Evolutionary conservation across 2,329 filamentous ascomycete genomes (phyloP).

Genomic region (Paraphoma sp.): DNA sequence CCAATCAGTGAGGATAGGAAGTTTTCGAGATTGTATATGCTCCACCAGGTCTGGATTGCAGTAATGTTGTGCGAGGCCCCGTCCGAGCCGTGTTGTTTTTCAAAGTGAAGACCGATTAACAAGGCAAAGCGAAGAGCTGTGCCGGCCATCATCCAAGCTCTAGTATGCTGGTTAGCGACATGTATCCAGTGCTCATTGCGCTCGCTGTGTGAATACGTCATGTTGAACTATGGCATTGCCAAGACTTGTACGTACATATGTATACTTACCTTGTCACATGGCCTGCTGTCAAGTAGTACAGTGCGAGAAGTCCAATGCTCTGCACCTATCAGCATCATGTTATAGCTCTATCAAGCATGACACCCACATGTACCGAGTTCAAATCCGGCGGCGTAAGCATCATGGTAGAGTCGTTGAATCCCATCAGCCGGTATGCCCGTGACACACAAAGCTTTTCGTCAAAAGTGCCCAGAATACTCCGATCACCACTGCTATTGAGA

Average conservation of each 20-base stretch:
- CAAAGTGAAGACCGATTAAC: slow-evolving; percentile 9
- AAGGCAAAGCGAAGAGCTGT: not conserved
- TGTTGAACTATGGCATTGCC: slow-evolving; percentile 5
- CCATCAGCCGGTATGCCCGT: slow-evolving; percentile 18
- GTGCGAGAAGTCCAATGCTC: not conserved
- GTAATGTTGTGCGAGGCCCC: slow-evolving; percentile 31
- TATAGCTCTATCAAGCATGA: not conserved
- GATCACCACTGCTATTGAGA: not conserved
- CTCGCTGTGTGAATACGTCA: not conserved
- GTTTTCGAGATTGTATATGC: slow-evolving; percentile 41
- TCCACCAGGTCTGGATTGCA: slow-evolving; percentile 45
- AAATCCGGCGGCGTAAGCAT: slow-evolving; percentile 31
- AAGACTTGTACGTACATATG: not conserved
- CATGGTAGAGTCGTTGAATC: slow-evolving; percentile 24
- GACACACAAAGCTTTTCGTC: slow-evolving; percentile 22
- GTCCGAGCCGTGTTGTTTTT: slow-evolving; percentile 2
- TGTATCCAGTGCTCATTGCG: too few relatives aligned
- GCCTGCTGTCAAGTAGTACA: not conserved
- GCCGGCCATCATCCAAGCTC: slow-evolving; percentile 8
- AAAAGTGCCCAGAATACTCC: not conserved
- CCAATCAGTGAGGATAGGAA: slow-evolving; percentile 44
- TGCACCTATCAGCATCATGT: not conserved
- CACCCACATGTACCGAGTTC: slow-evolving; percentile 9
- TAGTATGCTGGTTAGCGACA: not conserved
- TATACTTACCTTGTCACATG: not conserved